Evolutionary conservation across 345 rosid species (phyloP).

Genomic region (Psidium friedrichsthalianum): DNA sequence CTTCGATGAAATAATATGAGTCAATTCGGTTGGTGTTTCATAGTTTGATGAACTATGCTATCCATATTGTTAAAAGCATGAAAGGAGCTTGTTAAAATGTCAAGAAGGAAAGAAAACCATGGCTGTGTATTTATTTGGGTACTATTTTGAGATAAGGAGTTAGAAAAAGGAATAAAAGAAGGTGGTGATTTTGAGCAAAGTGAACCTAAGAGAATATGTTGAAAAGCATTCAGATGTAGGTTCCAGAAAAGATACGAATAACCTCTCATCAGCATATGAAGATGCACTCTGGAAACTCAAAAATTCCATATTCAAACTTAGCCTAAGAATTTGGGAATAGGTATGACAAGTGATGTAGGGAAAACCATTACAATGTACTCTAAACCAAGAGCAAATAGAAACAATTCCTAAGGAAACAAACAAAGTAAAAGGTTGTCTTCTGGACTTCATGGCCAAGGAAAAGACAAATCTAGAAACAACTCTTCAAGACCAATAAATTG

Average conservation of each 20-base stretch:
- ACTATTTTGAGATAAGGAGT: too few relatives aligned
- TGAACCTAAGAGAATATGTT: too few relatives aligned
- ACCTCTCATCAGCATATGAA: neutral
- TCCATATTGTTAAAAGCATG: too few relatives aligned
- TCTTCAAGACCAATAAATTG: neutral
- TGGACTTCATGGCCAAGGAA: neutral
- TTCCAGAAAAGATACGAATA: neutral
- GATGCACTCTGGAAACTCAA: neutral
- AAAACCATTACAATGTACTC: neutral
- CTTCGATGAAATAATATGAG: too few relatives aligned
- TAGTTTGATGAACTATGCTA: too few relatives aligned
- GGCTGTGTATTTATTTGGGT: too few relatives aligned
- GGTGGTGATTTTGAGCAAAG: neutral
- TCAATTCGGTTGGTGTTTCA: too few relatives aligned
- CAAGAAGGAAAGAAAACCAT: too few relatives aligned
- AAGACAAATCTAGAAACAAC: neutral
- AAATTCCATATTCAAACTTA: neutral
- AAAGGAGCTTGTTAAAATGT: too few relatives aligned
- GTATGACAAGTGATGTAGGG: neutral
- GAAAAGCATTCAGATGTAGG: neutral
- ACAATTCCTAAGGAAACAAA: neutral
- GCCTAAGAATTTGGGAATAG: neutral
- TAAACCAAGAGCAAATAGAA: neutral
- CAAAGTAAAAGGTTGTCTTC: neutral
- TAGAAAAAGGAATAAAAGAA: too few relatives aligned